Conservation (phyloP, 495 filamentous ascomycete species). For the Daldinia concentrica region DNA sequence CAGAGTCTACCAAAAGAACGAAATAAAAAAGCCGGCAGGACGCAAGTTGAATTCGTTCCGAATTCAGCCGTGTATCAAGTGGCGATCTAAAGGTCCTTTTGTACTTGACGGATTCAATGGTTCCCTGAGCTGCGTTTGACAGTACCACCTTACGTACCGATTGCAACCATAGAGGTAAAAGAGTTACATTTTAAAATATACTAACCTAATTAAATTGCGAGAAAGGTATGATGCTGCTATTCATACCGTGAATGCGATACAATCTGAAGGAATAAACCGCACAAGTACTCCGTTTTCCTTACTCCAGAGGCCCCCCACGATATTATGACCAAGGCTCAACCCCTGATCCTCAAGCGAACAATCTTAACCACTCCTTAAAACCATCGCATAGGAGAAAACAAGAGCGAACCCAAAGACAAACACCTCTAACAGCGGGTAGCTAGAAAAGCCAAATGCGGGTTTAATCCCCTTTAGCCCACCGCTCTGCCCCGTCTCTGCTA, state of each 20-base stretch:
- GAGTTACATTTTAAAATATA: too few species aligned
- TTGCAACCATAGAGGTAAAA: slow-evolving; percentile 11
- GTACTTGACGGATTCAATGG: slow-evolving; percentile 16
- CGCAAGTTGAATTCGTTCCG: slow-evolving; percentile 1
- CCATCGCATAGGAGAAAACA: slow-evolving; percentile 22
- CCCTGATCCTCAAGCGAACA: slow-evolving; percentile 5
- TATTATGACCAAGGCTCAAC: not conserved
- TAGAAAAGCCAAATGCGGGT: slow-evolving; percentile 21
- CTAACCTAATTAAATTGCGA: not conserved
- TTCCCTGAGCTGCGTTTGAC: not conserved
- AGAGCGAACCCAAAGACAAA: slow-evolving; percentile 4
- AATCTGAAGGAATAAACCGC: not conserved
- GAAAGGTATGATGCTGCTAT: not conserved
- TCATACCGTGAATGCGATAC: not conserved
- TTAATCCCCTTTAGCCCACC: not conserved
- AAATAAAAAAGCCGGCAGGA: slow-evolving; percentile 7
- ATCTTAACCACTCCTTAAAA: slow-evolving; percentile 18
- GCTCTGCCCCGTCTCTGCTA: slow-evolving; percentile 28
- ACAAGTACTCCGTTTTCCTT: not conserved
- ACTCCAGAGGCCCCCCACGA: too few species aligned
- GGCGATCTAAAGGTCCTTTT: slow-evolving; percentile 22
- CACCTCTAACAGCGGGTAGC: slow-evolving; percentile 18
- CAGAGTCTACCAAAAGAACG: slow-evolving; percentile 8
- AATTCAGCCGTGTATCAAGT: not conserved
- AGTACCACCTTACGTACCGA: slow-evolving; percentile 5